Conservation (phyloP, 176 grass and related monocot species). For the Rhynchospora tenuis region DNA sequence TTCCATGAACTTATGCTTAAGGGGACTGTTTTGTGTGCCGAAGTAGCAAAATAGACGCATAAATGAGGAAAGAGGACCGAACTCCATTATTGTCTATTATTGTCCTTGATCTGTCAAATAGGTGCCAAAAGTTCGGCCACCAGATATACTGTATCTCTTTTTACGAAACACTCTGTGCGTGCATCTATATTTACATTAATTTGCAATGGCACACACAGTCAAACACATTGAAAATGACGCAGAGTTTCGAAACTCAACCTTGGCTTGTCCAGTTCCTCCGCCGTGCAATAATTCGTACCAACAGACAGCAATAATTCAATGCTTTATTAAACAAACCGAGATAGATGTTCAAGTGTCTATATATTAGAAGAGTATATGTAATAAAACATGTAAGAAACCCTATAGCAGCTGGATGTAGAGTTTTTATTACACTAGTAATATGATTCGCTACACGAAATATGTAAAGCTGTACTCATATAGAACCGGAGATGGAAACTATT, state of each 20-base stretch:
- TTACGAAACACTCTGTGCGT: not conserved
- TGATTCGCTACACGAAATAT: not conserved
- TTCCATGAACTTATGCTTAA: not conserved
- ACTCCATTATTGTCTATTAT: constrained; percentile 21
- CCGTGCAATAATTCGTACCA: constrained; percentile 1
- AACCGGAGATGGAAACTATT: not conserved
- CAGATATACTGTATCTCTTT: not conserved
- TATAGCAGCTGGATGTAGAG: not conserved
- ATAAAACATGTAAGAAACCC: not conserved
- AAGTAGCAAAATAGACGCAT: not conserved
- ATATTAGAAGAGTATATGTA: not conserved
- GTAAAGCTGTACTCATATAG: not conserved
- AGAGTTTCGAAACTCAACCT: not conserved
- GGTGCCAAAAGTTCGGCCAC: not conserved
- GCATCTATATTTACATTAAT: not conserved
- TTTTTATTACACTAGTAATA: not conserved
- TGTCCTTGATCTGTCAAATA: not conserved
- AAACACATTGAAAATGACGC: not conserved
- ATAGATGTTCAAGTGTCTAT: not conserved
- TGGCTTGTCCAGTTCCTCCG: not conserved
- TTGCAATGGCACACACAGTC: not conserved
- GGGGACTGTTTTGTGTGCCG: not conserved
- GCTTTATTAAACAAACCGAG: not conserved
- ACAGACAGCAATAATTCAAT: not conserved
- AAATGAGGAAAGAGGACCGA: not conserved